Conservation (phyloP, 1,139 yeast genomes). For the Blastobotrys indianensis region DNA sequence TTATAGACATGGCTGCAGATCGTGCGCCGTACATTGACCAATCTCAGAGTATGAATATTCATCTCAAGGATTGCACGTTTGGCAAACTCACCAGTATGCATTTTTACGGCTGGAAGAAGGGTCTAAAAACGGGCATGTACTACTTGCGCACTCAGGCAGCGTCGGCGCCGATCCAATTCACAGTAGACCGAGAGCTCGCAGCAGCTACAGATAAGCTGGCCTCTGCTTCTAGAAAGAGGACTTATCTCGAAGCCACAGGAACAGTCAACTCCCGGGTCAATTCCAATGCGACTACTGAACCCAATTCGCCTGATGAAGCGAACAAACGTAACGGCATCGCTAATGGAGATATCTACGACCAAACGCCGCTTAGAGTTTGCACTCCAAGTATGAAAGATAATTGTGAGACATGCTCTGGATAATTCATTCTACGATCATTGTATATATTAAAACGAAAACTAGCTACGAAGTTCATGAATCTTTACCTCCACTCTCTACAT, state of each 20-base stretch:
- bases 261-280: not conserved
- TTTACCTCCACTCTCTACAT: too few relatives aligned
- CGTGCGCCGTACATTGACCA: slow-evolving; percentile 92
- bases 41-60: slow-evolving; percentile 85
- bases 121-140: slow-evolving; percentile 97
- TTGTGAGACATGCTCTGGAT: slow-evolving; percentile 12
- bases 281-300: not conserved
- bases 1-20: slow-evolving; percentile 94
- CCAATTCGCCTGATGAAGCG: not conserved
- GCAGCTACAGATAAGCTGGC: too few relatives aligned
- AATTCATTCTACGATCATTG: not conserved
- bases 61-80: slow-evolving; percentile 80
- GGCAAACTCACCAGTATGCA: slow-evolving; percentile 96
- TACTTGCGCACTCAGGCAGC: slow-evolving; percentile 95
- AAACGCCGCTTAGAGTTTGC: slow-evolving; percentile 1
- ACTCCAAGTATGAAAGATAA: slow-evolving; percentile 3
- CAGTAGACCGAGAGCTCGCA: slow-evolving; percentile 50
- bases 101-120: slow-evolving; percentile 95
- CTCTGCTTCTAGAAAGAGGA: not conserved
- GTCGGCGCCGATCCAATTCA: slow-evolving; percentile 86
- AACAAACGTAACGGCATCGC: not conserved
- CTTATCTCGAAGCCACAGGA: slow-evolving; percentile 5
- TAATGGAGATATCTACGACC: slow-evolving; percentile 1
- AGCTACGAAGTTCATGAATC: too few relatives aligned
- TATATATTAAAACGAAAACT: too few relatives aligned